Percentiles rank a stretch among this genome's conserved stretches.
Evolutionary conservation across 2,329 filamentous ascomycete species (phyloP).

Genomic region (Calycina marina): DNA sequence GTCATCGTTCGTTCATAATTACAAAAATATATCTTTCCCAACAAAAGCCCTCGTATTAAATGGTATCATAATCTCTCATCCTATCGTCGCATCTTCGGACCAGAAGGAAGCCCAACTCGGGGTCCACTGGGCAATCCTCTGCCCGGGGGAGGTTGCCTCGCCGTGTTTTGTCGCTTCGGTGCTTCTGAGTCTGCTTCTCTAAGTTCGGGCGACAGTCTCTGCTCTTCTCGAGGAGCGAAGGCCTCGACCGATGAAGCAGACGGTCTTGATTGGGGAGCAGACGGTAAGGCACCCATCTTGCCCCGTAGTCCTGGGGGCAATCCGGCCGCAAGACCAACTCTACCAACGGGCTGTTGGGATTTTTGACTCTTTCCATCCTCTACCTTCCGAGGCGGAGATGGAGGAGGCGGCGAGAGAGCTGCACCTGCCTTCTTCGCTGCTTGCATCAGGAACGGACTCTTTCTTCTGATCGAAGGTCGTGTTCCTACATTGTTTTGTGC

Average conservation of each 20-base stretch:
- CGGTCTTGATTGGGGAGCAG: no score
- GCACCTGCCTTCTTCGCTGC: constrained; percentile 4
- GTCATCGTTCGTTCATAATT: no score
- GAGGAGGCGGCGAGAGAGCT: not conserved
- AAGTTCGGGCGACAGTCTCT: no score
- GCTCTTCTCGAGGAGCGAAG: not conserved
- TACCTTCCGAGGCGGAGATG: no score
- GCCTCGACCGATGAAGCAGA: not conserved
- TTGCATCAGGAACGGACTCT: constrained; percentile 5
- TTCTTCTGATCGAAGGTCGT: constrained; percentile 3
- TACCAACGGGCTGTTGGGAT: not conserved
- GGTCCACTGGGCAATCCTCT: not conserved
- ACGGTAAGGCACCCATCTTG: not conserved
- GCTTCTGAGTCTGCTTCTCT: no score
- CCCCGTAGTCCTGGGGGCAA: not conserved
- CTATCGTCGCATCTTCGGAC: not conserved
- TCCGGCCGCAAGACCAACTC: not conserved
- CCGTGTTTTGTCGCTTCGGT: constrained; percentile 1
- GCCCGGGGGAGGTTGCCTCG: not conserved
- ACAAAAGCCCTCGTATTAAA: not conserved
- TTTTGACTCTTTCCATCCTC: not conserved
- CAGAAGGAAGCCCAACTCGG: not conserved
- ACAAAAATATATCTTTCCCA: not conserved
- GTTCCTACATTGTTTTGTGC: constrained; percentile 1
- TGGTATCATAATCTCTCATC: no score